Conservation (phyloP, 2,329 filamentous ascomycete species). For the Sporothrix humicola region DNA sequence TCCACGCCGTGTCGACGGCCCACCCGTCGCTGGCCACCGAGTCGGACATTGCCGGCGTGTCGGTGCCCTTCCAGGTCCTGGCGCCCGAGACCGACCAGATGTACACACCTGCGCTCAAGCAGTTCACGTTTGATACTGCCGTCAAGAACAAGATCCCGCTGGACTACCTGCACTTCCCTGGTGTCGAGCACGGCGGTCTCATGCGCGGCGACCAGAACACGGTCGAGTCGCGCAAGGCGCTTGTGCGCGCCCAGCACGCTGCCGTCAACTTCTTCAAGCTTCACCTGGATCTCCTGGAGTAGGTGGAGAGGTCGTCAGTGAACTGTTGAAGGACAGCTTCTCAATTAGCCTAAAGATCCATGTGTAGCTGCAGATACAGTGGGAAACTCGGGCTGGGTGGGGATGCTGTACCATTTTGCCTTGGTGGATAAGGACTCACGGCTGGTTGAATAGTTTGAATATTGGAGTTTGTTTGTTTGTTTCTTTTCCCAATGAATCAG, state of each 20-base stretch:
- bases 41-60: slow-evolving; percentile 53
- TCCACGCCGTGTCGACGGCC: slow-evolving; percentile 53
- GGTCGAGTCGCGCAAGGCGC: slow-evolving; percentile 50
- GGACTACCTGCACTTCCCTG: slow-evolving; percentile 59
- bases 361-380: background rate
- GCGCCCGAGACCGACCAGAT: slow-evolving; percentile 54
- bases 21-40: slow-evolving; percentile 54
- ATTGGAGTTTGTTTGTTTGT: background rate
- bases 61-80: slow-evolving; percentile 58
- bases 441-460: background rate
- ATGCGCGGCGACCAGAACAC: slow-evolving; percentile 50
- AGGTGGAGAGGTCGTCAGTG: background rate
- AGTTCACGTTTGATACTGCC: slow-evolving; percentile 49
- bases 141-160: slow-evolving; percentile 49
- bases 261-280: slow-evolving; percentile 53
- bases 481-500: background rate
- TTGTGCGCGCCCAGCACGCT: slow-evolving; percentile 56
- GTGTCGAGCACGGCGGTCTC: slow-evolving; percentile 54
- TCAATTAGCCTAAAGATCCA: slow-evolving; percentile 4
- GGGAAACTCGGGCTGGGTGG: background rate
- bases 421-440: background rate
- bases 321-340: background rate
- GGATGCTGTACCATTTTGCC: background rate
- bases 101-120: slow-evolving; percentile 55
- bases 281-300: slow-evolving; percentile 36